Conservation (phyloP, 306 rosid species). For the Cucumis hystrix region DNA sequence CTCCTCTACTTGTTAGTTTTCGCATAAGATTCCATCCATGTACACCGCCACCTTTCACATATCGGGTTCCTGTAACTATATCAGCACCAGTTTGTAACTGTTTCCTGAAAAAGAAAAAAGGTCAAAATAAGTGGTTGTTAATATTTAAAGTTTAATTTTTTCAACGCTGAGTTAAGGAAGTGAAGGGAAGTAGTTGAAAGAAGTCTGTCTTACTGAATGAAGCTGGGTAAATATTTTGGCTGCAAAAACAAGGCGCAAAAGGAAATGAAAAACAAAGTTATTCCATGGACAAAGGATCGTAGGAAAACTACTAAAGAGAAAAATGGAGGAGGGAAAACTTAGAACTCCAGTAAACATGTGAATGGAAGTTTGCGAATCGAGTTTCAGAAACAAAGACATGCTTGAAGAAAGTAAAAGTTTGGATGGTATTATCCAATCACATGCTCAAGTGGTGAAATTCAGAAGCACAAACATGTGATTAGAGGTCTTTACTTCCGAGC, state of each 20-base stretch:
- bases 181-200: background rate
- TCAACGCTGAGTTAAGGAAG: background rate
- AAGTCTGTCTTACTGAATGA: constrained; percentile 49
- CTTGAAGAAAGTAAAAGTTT: background rate
- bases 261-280: constrained; percentile 12
- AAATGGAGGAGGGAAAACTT: background rate
- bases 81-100: constrained; percentile 74
- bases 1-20: constrained; percentile 95
- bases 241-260: constrained; percentile 25
- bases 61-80: constrained; percentile 91
- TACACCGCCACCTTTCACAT: constrained; percentile 87
- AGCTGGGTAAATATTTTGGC: constrained; percentile 89
- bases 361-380: background rate
- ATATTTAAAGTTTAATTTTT: background rate
- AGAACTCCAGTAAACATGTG: background rate
- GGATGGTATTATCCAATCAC: background rate
- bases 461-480: background rate
- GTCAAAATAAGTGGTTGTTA: background rate
- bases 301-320: background rate
- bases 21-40: constrained; percentile 99
- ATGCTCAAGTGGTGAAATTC: background rate
- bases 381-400: background rate
- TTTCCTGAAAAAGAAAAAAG: constrained; percentile 26
- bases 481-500: background rate
- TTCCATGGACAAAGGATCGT: background rate